Base-by-base conservation (phyloP, 1,284 basidiomycete species). In the Trichosporon sp. region DNA sequence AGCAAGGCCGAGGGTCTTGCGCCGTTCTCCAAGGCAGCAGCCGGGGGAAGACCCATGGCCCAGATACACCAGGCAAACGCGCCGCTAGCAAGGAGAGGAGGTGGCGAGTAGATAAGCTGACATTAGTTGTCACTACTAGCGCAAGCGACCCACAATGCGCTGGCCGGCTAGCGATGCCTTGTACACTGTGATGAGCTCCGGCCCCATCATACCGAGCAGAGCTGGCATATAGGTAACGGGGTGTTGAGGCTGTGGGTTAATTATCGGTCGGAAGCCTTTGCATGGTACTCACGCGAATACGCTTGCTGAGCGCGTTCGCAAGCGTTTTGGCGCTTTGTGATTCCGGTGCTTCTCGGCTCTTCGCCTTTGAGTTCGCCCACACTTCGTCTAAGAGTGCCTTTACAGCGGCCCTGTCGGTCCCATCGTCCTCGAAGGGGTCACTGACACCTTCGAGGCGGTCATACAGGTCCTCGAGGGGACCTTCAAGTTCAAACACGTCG, bases 51-150 rank as follows among this genome's bases (percentile, higher is more conserved):
- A 0, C 75, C 77, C 73, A 78, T 77, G 0, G 80, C 77, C 70
- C 75, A 76, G 25, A 81, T 74, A 58, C 77, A 79, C 76, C 76
- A 82, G 13, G 76, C 77, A 44, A 79, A 79, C 7, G 79, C 79
- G 7, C 69, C 71, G 18, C 80, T 72, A 6, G 80, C 76, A 2
- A 78, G 69, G 0, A 82, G 69, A 1, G 80, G 80, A 8, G 80
- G 80, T 5, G 75, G 71, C 2, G 77, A 76, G 68, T 81, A 80
- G n/a, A 82, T 70, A 1, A 82, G 72, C 80, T 80, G n/a, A n/a
- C n/a, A n/a, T n/a, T n/a, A n/a, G 67, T 9, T n/a, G 32, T 67
- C 15, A 64, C 51, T 21, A 2, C 23, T 5, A 3, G 8, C 6
- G 0, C 15, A 1, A n/a, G 23, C 18, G 11, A 78, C 78, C 23